A percentile compares a stretch with the other conserved stretches of the same genome.
Evolutionary conservation across 2,329 filamentous ascomycete genomes (phyloP).

Genomic region (Fusarium tjaetaba): DNA sequence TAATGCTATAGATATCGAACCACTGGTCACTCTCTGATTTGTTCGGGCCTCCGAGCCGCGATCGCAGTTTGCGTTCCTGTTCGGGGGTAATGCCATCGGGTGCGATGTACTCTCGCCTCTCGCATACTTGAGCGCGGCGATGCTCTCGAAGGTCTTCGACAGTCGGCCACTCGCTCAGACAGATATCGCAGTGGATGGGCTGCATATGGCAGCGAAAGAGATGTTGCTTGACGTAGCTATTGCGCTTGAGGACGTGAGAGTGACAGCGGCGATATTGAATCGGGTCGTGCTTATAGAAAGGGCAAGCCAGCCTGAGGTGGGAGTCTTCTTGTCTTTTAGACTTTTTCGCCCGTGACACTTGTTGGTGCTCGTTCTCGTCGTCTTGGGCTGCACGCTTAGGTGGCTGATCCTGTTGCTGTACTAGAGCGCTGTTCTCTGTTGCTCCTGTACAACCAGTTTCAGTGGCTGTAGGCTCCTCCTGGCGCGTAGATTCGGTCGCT

Average conservation of each 20-base stretch:
- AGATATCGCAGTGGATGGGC: neutral
- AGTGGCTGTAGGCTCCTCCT: no score
- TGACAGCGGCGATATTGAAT: neutral
- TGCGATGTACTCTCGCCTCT: neutral
- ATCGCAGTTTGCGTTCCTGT: neutral
- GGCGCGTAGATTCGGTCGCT: neutral
- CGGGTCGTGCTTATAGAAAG: neutral
- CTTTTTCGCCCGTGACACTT: neutral
- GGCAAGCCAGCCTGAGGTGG: neutral
- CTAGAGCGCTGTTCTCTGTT: neutral
- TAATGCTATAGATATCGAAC: neutral
- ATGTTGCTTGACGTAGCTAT: conserved; percentile 3
- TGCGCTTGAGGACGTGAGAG: neutral
- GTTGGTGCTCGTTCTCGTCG: neutral
- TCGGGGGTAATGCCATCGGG: neutral
- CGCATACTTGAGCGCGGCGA: neutral
- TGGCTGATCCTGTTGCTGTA: neutral
- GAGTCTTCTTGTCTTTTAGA: neutral
- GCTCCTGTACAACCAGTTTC: no score
- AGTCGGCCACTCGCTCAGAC: neutral
- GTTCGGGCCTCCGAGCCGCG: neutral
- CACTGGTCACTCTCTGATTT: conserved; percentile 4
- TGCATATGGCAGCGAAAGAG: conserved; percentile 1
- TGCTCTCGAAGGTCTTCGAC: neutral
- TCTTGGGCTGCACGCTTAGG: neutral